Evolutionary conservation across 2,329 filamentous ascomycete genomes (phyloP).

Genomic region (Penicillium oxalicum): DNA sequence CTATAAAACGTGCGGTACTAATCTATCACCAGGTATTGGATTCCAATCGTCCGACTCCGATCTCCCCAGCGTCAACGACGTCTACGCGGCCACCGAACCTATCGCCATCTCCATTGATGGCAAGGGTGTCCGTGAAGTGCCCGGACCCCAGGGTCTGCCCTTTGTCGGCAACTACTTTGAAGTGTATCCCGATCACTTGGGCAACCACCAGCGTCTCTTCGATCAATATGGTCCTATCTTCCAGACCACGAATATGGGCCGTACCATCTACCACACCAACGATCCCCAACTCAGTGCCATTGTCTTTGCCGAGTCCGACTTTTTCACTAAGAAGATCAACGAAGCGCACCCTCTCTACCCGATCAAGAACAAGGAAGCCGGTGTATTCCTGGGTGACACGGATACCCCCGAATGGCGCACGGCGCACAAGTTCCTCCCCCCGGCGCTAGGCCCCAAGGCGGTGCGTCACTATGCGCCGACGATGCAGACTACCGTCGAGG

Average conservation of each 20-base stretch:
- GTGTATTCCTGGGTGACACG: conserved; percentile 31
- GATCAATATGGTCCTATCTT: conserved; percentile 50
- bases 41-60: conserved; percentile 15
- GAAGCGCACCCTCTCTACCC: conserved; percentile 26
- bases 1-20: too few species aligned
- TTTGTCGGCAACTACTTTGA: conserved; percentile 51
- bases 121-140: conserved; percentile 23
- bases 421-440: conserved; percentile 52
- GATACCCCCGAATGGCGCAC: conserved; percentile 31
- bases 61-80: conserved; percentile 7
- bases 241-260: conserved; percentile 50
- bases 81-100: conserved; percentile 7
- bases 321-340: conserved; percentile 50
- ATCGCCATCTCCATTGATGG: conserved; percentile 27
- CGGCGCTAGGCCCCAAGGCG: conserved; percentile 15
- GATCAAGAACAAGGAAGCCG: conserved; percentile 24
- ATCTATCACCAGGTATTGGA: conserved; percentile 10
- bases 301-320: conserved; percentile 46
- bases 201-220: conserved; percentile 52
- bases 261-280: conserved; percentile 47
- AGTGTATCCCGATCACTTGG: conserved; percentile 53
- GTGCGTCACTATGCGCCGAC: conserved; percentile 46
- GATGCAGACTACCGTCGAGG: conserved; percentile 52
- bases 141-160: conserved; percentile 21
- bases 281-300: conserved; percentile 44